Conservation (phyloP, 225 moss, liverwort and hornwort species). For the Lunularia cruciata region DNA sequence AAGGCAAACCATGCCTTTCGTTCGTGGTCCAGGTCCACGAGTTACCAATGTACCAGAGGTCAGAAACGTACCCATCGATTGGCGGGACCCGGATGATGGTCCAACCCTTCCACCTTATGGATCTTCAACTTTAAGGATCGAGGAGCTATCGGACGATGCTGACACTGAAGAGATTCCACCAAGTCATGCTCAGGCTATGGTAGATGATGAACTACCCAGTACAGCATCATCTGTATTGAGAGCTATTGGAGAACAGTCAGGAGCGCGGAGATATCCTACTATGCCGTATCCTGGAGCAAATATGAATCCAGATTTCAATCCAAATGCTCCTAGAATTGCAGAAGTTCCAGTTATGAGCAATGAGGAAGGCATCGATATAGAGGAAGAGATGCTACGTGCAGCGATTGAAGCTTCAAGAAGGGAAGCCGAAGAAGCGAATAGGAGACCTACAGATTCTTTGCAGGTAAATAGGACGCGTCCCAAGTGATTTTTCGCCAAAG, state of each 20-base stretch:
- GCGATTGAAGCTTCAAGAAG: conserved; percentile 60
- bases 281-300: conserved; percentile 31
- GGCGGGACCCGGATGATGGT: conserved; percentile 30
- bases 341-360: conserved; percentile 47
- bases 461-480: conserved; percentile 31
- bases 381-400: conserved; percentile 63
- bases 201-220: conserved; percentile 50
- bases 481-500: neutral
- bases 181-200: conserved; percentile 38
- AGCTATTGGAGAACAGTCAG: conserved; percentile 28
- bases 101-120: conserved; percentile 21
- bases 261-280: conserved; percentile 28
- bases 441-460: conserved; percentile 29
- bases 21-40: conserved; percentile 24
- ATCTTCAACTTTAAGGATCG: conserved; percentile 38
- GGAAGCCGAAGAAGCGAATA: conserved; percentile 49
- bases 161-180: conserved; percentile 29
- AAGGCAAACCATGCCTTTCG: conserved; percentile 16
- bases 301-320: conserved; percentile 41
- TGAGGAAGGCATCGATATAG: conserved; percentile 50
- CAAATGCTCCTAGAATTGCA: conserved; percentile 54
- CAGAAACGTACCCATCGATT: conserved; percentile 46
- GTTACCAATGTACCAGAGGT: conserved; percentile 38
- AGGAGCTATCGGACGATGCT: conserved; percentile 46
- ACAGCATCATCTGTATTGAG: conserved; percentile 40